Conservation (phyloP, 139 green algal species). For the Picochlorum sp. region DNA sequence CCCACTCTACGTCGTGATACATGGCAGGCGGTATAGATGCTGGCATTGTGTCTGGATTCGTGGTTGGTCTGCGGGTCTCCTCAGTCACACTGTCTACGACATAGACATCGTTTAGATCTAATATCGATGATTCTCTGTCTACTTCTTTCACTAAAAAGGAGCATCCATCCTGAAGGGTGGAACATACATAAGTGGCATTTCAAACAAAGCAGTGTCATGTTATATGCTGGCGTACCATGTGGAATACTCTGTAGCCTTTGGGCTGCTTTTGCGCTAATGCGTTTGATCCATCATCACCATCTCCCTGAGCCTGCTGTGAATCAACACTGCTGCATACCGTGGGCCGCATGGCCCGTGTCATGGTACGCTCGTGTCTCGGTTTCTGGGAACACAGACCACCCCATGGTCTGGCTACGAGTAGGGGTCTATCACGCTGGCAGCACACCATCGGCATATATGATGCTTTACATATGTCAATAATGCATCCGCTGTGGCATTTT, state of each 20-base stretch:
- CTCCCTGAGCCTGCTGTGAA: background rate
- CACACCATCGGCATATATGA: no score
- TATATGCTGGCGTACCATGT: background rate
- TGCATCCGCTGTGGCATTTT: no score
- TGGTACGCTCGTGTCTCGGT: no score
- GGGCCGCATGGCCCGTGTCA: no score
- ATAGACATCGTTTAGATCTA: no score
- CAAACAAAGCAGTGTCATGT: background rate
- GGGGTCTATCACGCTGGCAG: no score
- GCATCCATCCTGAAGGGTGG: conserved; percentile 3
- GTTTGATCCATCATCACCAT: background rate
- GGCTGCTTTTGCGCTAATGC: background rate
- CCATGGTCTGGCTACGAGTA: no score
- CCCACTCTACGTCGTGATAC: background rate
- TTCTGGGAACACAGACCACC: no score
- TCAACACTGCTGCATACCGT: background rate
- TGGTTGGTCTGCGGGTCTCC: no score
- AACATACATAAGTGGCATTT: background rate
- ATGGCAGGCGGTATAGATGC: background rate
- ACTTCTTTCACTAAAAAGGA: conserved; percentile 5
- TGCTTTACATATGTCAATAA: no score
- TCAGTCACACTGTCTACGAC: background rate
- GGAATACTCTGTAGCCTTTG: background rate
- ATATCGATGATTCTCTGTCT: background rate
- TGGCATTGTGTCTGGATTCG: background rate